These are phyloP conservation scores for Paratrypanosoma confusum DNA, from an alignment of 208 protist genomes.

Conservation along the genomic window DNA sequence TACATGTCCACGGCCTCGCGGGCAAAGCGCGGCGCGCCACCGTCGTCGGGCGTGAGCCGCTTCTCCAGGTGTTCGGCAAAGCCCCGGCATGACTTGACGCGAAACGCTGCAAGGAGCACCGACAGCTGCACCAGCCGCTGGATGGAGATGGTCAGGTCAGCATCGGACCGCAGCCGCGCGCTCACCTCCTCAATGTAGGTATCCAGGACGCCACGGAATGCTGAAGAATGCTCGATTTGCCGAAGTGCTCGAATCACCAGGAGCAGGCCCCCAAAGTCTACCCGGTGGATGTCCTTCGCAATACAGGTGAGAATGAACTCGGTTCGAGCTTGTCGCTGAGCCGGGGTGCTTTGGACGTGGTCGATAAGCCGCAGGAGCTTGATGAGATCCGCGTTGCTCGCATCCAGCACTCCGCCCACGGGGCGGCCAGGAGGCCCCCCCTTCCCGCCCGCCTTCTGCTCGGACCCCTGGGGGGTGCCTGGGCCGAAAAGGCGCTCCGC, in stretches of 20 bases:
- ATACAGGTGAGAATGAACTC: slow-evolving; percentile 9
- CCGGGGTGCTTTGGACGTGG: slow-evolving; percentile 6
- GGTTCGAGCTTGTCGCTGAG: slow-evolving; percentile 9
- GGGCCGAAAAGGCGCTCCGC: slow-evolving; percentile 4
- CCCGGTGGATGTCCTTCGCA: slow-evolving; percentile 6
- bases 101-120: slow-evolving; percentile 36
- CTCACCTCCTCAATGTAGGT: slow-evolving; percentile 13
- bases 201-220: slow-evolving; percentile 15
- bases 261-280: slow-evolving; percentile 20
- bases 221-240: slow-evolving; percentile 18
- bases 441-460: not conserved
- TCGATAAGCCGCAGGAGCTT: slow-evolving; percentile 22
- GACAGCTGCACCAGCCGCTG: slow-evolving; percentile 30
- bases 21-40: too few species aligned
- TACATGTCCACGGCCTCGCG: too few species aligned
- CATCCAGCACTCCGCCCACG: slow-evolving; percentile 7
- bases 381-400: slow-evolving; percentile 12
- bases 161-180: slow-evolving; percentile 4
- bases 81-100: slow-evolving; percentile 33
- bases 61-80: slow-evolving; percentile 47
- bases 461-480: not conserved
- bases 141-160: slow-evolving; percentile 16
- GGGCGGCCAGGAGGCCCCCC: not conserved
- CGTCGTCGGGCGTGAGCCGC: too few species aligned
- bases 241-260: slow-evolving; percentile 39